Conservation (phyloP, 78 protist genomes). For the Dictyostelium capitatum region DNA sequence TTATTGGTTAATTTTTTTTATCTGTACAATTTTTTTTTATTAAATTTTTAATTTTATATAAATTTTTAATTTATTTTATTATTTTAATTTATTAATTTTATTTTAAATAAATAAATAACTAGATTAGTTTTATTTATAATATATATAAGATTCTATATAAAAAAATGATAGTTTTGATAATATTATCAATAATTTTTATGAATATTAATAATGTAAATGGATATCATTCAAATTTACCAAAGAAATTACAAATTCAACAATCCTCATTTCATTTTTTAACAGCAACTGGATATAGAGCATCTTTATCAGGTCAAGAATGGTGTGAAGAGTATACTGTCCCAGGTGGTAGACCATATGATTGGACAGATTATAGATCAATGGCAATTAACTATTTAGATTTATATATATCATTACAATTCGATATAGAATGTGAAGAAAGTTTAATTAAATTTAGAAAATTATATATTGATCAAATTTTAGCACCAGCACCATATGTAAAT, state of each 20-base stretch:
- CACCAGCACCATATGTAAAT: background rate
- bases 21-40: no score
- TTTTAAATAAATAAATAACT: no score
- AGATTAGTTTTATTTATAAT: no score
- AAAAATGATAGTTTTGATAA: background rate
- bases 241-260: conserved; percentile 12
- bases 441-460: background rate
- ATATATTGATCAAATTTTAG: background rate
- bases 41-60: no score
- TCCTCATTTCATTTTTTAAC: conserved; percentile 5
- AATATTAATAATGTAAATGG: background rate
- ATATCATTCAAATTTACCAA: background rate
- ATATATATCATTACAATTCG: conserved; percentile 22
- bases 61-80: no score
- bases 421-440: conserved; percentile 8
- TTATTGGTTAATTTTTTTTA: no score
- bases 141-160: no score
- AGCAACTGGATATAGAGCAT: conserved; percentile 8
- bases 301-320: background rate
- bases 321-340: background rate
- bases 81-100: no score
- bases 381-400: background rate
- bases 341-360: conserved; percentile 16
- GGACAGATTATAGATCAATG: conserved; percentile 2
- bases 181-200: background rate